phyloP scores from a whole-genome alignment of 2,329 filamentous ascomycete genomes.

The Chaetomiaceae sp. region DNA sequence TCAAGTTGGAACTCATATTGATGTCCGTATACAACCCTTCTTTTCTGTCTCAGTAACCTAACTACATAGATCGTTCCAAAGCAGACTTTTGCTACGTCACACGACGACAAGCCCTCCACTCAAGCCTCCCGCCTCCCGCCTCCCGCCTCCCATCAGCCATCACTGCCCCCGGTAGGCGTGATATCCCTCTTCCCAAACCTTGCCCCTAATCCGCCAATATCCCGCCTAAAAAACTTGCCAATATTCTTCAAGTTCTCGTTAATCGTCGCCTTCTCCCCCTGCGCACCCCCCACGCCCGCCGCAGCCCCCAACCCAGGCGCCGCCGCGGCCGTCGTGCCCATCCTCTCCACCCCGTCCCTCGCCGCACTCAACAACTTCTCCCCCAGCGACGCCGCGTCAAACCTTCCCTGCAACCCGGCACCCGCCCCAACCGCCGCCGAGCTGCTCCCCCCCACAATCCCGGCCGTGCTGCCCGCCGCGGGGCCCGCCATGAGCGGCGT shows the following conservation, averaged over 20 bases:
- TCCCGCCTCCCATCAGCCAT: conserved; percentile 12
- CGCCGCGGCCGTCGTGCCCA: conserved; percentile 57
- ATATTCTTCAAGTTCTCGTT: conserved; percentile 95
- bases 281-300: conserved; percentile 27
- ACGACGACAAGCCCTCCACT: too few relatives aligned
- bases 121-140: too few relatives aligned
- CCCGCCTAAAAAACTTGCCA: conserved; percentile 90
- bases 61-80: too few relatives aligned
- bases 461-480: conserved; percentile 21
- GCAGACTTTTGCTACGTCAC: too few relatives aligned
- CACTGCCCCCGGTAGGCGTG: conserved; percentile 31
- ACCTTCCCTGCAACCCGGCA: conserved; percentile 49
- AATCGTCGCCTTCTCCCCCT: conserved; percentile 62
- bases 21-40: too few relatives aligned
- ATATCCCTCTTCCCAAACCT: conserved; percentile 63
- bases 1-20: too few relatives aligned
- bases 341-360: conserved; percentile 73
- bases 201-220: conserved; percentile 71
- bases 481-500: conserved; percentile 55
- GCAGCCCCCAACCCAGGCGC: conserved; percentile 36
- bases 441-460: conserved; percentile 19
- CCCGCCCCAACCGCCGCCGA: conserved; percentile 28
- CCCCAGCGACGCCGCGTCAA: conserved; percentile 78
- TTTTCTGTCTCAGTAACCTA: too few relatives aligned
- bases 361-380: conserved; percentile 86